Evolutionary conservation across 2,329 filamentous ascomycete genomes (phyloP).

Genomic region (Nemania bipapillata): DNA sequence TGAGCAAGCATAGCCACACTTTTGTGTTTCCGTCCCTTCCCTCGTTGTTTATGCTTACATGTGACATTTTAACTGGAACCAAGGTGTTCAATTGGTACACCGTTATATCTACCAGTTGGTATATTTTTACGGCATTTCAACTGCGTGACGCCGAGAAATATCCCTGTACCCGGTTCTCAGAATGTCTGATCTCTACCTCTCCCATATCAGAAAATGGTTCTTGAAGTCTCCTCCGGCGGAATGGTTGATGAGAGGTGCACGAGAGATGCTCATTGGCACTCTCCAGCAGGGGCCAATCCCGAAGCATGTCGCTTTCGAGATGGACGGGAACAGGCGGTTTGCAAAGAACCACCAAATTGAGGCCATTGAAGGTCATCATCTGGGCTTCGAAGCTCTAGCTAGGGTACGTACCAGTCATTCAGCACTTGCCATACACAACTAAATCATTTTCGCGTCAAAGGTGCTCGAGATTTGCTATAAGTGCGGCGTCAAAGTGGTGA

Average conservation of each 20-base stretch:
- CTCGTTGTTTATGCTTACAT: constrained; percentile 3
- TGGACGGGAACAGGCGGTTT: constrained; percentile 97
- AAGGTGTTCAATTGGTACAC: background rate
- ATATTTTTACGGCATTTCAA: constrained; percentile 14
- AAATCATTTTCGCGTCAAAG: constrained; percentile 55
- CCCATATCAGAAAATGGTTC: constrained; percentile 72
- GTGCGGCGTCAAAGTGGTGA: constrained; percentile 93
- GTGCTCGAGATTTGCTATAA: constrained; percentile 99
- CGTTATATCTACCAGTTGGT: background rate
- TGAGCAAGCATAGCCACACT: constrained; percentile 36
- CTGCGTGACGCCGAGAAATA: background rate
- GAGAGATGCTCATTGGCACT: constrained; percentile 87
- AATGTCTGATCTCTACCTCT: constrained; percentile 67
- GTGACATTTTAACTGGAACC: background rate
- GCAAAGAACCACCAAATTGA: constrained; percentile 91
- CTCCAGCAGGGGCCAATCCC: constrained; percentile 91
- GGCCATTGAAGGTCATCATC: constrained; percentile 93
- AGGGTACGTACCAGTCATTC: constrained; percentile 66
- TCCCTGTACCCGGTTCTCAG: constrained; percentile 10
- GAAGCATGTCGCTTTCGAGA: constrained; percentile 97
- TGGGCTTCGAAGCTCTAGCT: constrained; percentile 94
- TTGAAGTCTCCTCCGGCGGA: constrained; percentile 89
- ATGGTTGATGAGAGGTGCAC: constrained; percentile 82
- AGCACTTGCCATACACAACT: constrained; percentile 25
- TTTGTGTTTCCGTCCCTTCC: constrained; percentile 17